Evolutionary conservation across 2,329 filamentous ascomycete species (phyloP).

Genomic region (Zymoseptoria tritici): DNA sequence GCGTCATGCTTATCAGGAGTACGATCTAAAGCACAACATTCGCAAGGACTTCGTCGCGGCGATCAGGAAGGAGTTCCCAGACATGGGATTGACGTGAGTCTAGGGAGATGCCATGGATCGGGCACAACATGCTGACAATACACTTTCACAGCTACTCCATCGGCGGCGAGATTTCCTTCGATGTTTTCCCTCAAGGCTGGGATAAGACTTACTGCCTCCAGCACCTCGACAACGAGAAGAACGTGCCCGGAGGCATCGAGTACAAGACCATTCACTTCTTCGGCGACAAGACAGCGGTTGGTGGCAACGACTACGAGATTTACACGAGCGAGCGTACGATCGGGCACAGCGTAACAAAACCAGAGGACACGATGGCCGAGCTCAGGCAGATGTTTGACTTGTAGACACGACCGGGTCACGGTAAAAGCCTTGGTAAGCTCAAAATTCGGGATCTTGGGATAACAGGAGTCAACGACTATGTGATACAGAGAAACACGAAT

Average conservation of each 20-base stretch:
- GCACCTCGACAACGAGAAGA: constrained; percentile 75
- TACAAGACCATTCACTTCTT: constrained; percentile 96
- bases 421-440: not conserved
- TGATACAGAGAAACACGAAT: not conserved
- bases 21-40: constrained; percentile 70
- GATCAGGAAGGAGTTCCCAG: constrained; percentile 72
- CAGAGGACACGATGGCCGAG: constrained; percentile 72
- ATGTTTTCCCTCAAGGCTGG: constrained; percentile 94
- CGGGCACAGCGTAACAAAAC: constrained; percentile 74
- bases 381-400: constrained; percentile 68
- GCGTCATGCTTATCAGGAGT: constrained; percentile 73
- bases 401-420: constrained; percentile 8
- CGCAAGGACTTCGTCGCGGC: constrained; percentile 67
- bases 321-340: constrained; percentile 72
- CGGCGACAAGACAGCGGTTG: constrained; percentile 85
- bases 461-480: not conserved
- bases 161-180: constrained; percentile 95
- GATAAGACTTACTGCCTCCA: constrained; percentile 96
- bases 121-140: not conserved
- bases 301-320: constrained; percentile 96
- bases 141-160: constrained; percentile 66
- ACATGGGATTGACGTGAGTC: constrained; percentile 75
- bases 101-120: not conserved
- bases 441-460: not conserved
- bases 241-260: constrained; percentile 55